These are phyloP conservation scores for Lactarius pseudohatsudake DNA, from an alignment of 768 basidiomycete species.

Conservation along the genomic window DNA sequence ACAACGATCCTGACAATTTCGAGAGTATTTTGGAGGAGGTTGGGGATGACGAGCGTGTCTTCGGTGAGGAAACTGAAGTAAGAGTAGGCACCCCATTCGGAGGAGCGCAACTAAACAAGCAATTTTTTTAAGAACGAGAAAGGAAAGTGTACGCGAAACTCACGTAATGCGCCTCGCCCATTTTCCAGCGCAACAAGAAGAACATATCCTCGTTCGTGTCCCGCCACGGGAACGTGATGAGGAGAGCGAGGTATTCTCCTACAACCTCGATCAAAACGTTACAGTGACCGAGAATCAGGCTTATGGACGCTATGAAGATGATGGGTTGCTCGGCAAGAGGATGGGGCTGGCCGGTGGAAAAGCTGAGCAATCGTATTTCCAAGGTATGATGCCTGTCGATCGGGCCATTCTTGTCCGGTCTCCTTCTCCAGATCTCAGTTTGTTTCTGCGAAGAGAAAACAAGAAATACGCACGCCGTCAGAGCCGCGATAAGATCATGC, in stretches of 20 bases:
- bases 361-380: constrained; percentile 24
- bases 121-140: background rate
- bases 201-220: constrained; percentile 26
- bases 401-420: background rate
- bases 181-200: constrained; percentile 34
- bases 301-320: constrained; percentile 20
- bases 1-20: constrained; percentile 29
- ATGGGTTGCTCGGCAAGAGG: constrained; percentile 20
- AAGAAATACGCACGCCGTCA: constrained; percentile 22
- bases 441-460: background rate
- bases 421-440: constrained; percentile 3
- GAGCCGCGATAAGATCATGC: constrained; percentile 24
- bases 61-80: constrained; percentile 34
- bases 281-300: constrained; percentile 14
- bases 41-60: constrained; percentile 34
- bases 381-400: constrained; percentile 7
- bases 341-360: constrained; percentile 26
- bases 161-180: constrained; percentile 30
- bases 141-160: constrained; percentile 17
- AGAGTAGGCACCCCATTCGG: constrained; percentile 27
- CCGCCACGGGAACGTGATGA: constrained; percentile 21
- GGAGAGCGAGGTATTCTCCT: constrained; percentile 24
- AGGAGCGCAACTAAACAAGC: constrained; percentile 19
- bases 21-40: constrained; percentile 27
- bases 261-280: constrained; percentile 27